Base-by-base conservation (phyloP, 495 filamentous ascomycete genomes). In the Penicilliopsis zonata region DNA sequence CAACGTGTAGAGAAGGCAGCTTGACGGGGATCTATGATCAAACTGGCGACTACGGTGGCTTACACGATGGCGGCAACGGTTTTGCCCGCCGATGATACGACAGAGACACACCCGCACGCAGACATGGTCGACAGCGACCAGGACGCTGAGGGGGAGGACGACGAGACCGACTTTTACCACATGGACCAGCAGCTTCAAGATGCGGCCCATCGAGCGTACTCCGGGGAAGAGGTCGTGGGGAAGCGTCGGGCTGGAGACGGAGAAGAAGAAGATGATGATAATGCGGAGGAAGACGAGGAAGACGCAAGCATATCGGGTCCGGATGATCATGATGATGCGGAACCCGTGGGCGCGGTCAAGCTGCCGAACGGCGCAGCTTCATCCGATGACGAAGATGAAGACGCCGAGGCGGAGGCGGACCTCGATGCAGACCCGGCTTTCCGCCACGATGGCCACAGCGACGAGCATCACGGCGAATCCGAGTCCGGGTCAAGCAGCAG, bases 291-390 rank as follows among this genome's bases (percentile, higher is more conserved):
- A 13, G 49, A 44, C 3, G 53, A 49, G 17, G 47, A 52, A 31
- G 50, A 58, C 13, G 58, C 59, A 17, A 10, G n/a, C n/a, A 28
- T 5, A 28, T 13, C 5, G 26, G n/a, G n/a, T 51, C 44, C 9
- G 53, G 56, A 57, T 27, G 57, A 66, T 18, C 54, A 65, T 25
- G 59, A 66, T 29, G 57, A 58, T 15, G 49, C 56, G 16, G 81
- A 82, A 47, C 71, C 76, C 12, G 82, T 86, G 30, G 79, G 79
- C 1, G 78, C 81, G 12, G 82, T 87, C 5, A 85, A 86, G 45
- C 66, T 80, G 18, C 73, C 74, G 6, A 66, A 70, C 27, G 58
- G 67, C 13, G 66, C 65, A 2, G 58, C 25, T 51, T 67, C 34
- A 42, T 67, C 27, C 44, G 69, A 42, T 29, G 51, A 64, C 33